Evolutionary conservation across 768 basidiomycete species (phyloP).

Genomic region (Xerocomus potaroensis): DNA sequence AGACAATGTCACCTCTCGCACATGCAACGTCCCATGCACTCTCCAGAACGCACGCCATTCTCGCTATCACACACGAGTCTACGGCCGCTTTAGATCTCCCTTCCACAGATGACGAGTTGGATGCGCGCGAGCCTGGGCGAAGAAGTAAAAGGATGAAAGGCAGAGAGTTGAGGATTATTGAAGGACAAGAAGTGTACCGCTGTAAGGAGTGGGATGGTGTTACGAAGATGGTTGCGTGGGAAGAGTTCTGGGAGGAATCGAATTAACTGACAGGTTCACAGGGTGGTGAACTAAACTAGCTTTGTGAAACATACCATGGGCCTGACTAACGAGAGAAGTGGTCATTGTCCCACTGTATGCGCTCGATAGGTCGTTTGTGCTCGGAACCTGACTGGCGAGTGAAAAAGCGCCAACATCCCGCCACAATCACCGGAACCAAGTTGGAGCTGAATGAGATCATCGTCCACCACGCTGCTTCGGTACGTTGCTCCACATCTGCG

Average conservation of each 20-base stretch:
- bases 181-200: conserved; percentile 67
- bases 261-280: neutral
- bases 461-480: too few relatives aligned
- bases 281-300: too few relatives aligned
- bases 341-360: too few relatives aligned
- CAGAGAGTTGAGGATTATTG: conserved; percentile 80
- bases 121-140: conserved; percentile 57
- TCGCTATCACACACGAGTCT: conserved; percentile 56
- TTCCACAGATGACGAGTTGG: conserved; percentile 76
- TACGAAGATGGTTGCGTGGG: conserved; percentile 30
- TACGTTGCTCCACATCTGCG: too few relatives aligned
- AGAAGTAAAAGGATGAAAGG: conserved; percentile 72
- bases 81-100: conserved; percentile 47
- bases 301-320: too few relatives aligned
- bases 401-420: too few relatives aligned
- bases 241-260: conserved; percentile 30
- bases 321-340: too few relatives aligned
- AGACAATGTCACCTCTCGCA: conserved; percentile 12
- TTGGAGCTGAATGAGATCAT: too few relatives aligned
- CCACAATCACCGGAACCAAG: too few relatives aligned
- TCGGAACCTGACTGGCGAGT: too few relatives aligned
- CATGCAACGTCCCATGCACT: conserved; percentile 63
- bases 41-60: conserved; percentile 70
- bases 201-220: conserved; percentile 34
- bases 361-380: too few relatives aligned